phyloP scores from a whole-genome alignment of 1,139 yeast genomes.

The Blastobotrys apis region DNA sequence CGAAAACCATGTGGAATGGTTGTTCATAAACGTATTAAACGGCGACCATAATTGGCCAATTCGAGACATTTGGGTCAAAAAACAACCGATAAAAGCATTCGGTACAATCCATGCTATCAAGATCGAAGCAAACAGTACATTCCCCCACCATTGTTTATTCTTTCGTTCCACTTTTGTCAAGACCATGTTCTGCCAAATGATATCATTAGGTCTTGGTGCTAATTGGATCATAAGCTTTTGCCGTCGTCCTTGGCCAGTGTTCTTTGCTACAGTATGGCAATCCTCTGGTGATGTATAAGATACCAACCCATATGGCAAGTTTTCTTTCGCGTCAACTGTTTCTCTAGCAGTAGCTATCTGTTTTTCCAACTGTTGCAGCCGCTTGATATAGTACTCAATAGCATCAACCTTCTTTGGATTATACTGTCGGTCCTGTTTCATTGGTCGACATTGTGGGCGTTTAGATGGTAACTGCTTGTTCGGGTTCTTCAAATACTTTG shows the following conservation, averaged over 20 bases:
- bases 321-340: constrained; percentile 19
- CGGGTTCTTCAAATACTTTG: constrained; percentile 34
- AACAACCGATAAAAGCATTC: constrained; percentile 41
- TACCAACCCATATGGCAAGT: constrained; percentile 38
- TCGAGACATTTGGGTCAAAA: constrained; percentile 36
- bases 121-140: constrained; percentile 30
- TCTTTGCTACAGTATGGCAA: constrained; percentile 30
- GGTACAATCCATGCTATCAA: constrained; percentile 40
- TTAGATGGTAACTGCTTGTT: constrained; percentile 24
- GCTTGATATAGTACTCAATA: constrained; percentile 29
- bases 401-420: constrained; percentile 30
- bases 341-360: constrained; percentile 29
- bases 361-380: constrained; percentile 28
- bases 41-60: constrained; percentile 38
- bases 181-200: constrained; percentile 38
- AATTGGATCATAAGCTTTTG: constrained; percentile 23
- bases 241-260: constrained; percentile 16
- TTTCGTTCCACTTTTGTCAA: constrained; percentile 31
- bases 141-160: constrained; percentile 36
- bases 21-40: constrained; percentile 32
- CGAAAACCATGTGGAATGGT: constrained; percentile 32
- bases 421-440: constrained; percentile 22
- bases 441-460: constrained; percentile 24
- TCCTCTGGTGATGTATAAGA: constrained; percentile 32
- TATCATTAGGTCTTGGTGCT: constrained; percentile 39